Base-by-base conservation (phyloP, 1,284 basidiomycete genomes). In the Apiotrichum laibachii region DNA sequence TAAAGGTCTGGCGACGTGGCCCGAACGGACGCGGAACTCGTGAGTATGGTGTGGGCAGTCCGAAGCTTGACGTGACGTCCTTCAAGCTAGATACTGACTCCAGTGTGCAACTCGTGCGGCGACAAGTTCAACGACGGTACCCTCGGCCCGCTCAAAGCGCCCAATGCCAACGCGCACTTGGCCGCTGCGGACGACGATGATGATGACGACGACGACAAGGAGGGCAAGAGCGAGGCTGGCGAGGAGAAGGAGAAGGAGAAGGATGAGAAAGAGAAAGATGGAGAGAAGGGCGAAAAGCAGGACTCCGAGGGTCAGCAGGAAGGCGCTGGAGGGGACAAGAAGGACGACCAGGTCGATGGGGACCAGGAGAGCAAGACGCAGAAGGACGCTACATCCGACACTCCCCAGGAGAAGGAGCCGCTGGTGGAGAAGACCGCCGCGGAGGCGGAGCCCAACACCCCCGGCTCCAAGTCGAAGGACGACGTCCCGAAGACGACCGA, bases 241-340 rank as follows among this genome's bases (percentile, higher is more conserved):
- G 45, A 51, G 37, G 39, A 52, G 18, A 49, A 53, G 46, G 51
- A 50, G n/a, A 35, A 45, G 43, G 42, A 18, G 4, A 16, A 37
- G 40, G 49, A 15, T 10, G 39, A 42, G 31, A 39, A n/a, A 9
- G 48, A 56, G 31, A 44, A 56, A 6, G 39, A 51, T 7, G 53
- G 34, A 13, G 56, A 54, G 34, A 51, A 44, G 22, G 44, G 18
- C 11, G 54, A 53, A 22, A 46, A 39, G 46, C 44, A 44, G 9
- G 47, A 18, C 4, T 21, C 50, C n/a, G 35, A 44, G 22, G n/a
- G 48, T 42, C 11, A 47, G 22, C 6, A 53, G 33, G 31, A 40
- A 49, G 26, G 50, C 26, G 15, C 21, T 3, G 19, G 44, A 46
- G 34, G 37, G 26, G 84, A 83, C 5, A 85, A 84, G 48, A 19